Conservation (phyloP, 2,329 filamentous ascomycete genomes). For the Didymella segeticola region DNA sequence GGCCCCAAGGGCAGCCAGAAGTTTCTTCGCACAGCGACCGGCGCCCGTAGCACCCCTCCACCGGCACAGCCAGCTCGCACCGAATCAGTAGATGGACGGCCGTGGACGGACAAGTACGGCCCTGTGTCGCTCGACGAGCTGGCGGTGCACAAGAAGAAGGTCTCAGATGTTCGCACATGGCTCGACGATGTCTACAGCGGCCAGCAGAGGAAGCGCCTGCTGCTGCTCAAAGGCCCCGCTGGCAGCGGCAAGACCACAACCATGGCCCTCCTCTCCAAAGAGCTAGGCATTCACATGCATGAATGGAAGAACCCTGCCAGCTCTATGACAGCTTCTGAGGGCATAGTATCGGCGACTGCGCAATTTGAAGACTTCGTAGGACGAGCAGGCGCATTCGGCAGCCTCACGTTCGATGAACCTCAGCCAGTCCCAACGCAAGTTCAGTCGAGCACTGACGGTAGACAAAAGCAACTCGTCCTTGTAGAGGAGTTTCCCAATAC, state of each 20-base stretch:
- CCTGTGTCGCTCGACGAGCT: constrained; percentile 80
- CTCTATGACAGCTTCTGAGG: constrained; percentile 64
- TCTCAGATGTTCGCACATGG: constrained; percentile 84
- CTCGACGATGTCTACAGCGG: constrained; percentile 75
- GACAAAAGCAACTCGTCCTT: constrained; percentile 52
- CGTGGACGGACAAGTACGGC: constrained; percentile 88
- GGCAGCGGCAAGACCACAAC: constrained; percentile 95
- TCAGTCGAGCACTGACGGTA: constrained; percentile 21
- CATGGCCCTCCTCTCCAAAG: constrained; percentile 75
- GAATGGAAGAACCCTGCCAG: constrained; percentile 89
- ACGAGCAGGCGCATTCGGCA: constrained; percentile 79
- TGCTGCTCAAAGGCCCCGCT: constrained; percentile 88
- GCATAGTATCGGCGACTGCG: constrained; percentile 72
- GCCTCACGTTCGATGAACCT: constrained; percentile 61
- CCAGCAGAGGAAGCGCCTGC: constrained; percentile 67
- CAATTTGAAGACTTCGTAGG: constrained; percentile 94
- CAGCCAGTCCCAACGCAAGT: constrained; percentile 19
- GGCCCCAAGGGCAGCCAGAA: constrained; percentile 50
- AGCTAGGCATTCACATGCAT: constrained; percentile 77
- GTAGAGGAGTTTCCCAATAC: constrained; percentile 61
- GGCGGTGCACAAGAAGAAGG: constrained; percentile 93
- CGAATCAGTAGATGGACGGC: constrained; percentile 64
- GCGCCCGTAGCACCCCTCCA: constrained; percentile 39
- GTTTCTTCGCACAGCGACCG: constrained; percentile 51
- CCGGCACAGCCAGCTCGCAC: constrained; percentile 29